Evolutionary conservation across 352 stramenopile genomes (phyloP).

Genomic region (Phytophthora lateralis): DNA sequence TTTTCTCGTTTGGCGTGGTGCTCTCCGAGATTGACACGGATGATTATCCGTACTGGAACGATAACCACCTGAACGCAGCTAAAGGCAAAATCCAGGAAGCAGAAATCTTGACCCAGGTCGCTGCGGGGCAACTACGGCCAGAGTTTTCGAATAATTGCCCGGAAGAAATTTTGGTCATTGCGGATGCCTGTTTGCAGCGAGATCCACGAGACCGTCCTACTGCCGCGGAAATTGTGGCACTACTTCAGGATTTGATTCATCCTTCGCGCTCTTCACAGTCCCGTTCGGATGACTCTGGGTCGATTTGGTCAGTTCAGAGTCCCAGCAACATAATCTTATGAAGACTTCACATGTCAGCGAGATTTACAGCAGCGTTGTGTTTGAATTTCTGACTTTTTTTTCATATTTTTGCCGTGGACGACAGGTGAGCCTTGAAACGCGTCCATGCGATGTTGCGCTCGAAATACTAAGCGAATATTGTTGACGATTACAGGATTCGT

Average conservation of each 20-base stretch:
- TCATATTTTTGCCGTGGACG: no score
- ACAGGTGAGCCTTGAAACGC: no score
- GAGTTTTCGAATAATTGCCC: slow-evolving; percentile 52
- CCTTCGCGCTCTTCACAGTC: slow-evolving; percentile 25
- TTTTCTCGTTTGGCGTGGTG: slow-evolving; percentile 59
- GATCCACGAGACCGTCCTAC: slow-evolving; percentile 53
- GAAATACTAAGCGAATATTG: no score
- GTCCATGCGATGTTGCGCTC: no score
- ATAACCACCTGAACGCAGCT: slow-evolving; percentile 29
- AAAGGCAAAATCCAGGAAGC: slow-evolving; percentile 50
- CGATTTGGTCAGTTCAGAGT: slow-evolving; percentile 38
- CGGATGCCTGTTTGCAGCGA: slow-evolving; percentile 47
- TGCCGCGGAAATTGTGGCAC: slow-evolving; percentile 47
- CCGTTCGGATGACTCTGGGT: slow-evolving; percentile 21
- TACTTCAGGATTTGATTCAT: slow-evolving; percentile 47
- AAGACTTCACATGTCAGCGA: no score
- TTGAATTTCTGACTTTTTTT: no score
- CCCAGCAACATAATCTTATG: slow-evolving; percentile 31
- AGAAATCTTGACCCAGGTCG: slow-evolving; percentile 56
- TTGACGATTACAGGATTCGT: no score
- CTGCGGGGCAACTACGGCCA: slow-evolving; percentile 40
- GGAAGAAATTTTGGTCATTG: slow-evolving; percentile 45
- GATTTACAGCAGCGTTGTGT: no score
- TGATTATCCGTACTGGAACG: slow-evolving; percentile 62
- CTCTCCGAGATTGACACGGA: slow-evolving; percentile 57